These are phyloP conservation scores for Psidium friedrichsthalianum DNA, from an alignment of 345 rosid species.

Conservation along the genomic window DNA sequence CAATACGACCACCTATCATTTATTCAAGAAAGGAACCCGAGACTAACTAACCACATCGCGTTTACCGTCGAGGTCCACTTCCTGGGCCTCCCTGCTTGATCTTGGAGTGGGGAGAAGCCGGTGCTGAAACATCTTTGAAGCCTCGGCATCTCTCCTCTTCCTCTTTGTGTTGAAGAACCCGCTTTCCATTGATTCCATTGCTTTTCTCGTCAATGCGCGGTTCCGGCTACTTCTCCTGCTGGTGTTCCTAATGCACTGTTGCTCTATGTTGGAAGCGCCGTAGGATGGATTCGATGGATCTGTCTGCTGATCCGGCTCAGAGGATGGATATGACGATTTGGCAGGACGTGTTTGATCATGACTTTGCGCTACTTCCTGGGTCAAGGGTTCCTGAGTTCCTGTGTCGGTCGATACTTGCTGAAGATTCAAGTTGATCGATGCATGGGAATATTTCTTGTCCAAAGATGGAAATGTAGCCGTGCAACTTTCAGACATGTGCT, in stretches of 20 bases:
- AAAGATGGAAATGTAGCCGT: background rate
- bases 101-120: background rate
- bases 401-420: slow-evolving; percentile 5
- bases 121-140: background rate
- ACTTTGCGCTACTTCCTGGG: background rate
- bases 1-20: background rate
- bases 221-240: slow-evolving; percentile 43
- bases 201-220: slow-evolving; percentile 37
- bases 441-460: background rate
- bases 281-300: background rate
- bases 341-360: background rate
- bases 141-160: slow-evolving; percentile 16
- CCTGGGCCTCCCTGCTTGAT: background rate
- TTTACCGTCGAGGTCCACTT: background rate
- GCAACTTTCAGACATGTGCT: background rate
- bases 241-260: slow-evolving; percentile 4
- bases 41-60: background rate
- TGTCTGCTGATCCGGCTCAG: background rate
- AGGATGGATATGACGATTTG: background rate
- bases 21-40: background rate
- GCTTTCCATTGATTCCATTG: slow-evolving; percentile 42
- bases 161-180: slow-evolving; percentile 20
- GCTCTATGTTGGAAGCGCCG: slow-evolving; percentile 2
- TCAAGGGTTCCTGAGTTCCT: background rate
- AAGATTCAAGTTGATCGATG: slow-evolving; percentile 28